These are phyloP conservation scores for Scheffersomyces parashehatae DNA, from an alignment of 1,139 yeast genomes.

Conservation along the genomic window DNA sequence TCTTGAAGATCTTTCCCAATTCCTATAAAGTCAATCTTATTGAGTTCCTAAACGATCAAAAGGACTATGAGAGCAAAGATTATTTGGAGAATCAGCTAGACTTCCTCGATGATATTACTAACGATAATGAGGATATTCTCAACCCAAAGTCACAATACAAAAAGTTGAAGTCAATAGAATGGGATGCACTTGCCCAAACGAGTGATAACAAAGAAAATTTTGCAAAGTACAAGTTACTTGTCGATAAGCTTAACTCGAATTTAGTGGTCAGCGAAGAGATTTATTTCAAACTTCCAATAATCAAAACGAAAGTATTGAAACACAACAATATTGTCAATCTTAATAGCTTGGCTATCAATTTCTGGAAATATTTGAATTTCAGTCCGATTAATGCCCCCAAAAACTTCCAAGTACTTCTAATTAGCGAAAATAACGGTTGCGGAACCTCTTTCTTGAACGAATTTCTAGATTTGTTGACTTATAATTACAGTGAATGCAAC, in stretches of 20 bases:
- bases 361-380: conserved; percentile 60
- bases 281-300: conserved; percentile 23
- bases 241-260: conserved; percentile 13
- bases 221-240: conserved; percentile 22
- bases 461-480: conserved; percentile 41
- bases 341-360: conserved; percentile 37
- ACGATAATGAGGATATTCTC: conserved; percentile 24
- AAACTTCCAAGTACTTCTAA: conserved; percentile 53
- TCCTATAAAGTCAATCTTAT: conserved; percentile 32
- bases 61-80: conserved; percentile 16
- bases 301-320: conserved; percentile 33
- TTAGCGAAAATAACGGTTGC: conserved; percentile 32
- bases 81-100: conserved; percentile 35
- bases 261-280: conserved; percentile 13
- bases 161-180: conserved; percentile 30
- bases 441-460: conserved; percentile 16
- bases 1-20: conserved; percentile 32
- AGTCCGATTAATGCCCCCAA: conserved; percentile 53
- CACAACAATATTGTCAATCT: conserved; percentile 33
- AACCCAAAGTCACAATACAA: conserved; percentile 31
- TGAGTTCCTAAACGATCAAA: conserved; percentile 32
- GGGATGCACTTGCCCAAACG: conserved; percentile 34
- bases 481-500: conserved; percentile 48
- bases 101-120: conserved; percentile 41
- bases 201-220: conserved; percentile 20